These are phyloP conservation scores for Chaetomiaceae sp. DNA, from an alignment of 2,329 filamentous ascomycete species.

Conservation along the genomic window DNA sequence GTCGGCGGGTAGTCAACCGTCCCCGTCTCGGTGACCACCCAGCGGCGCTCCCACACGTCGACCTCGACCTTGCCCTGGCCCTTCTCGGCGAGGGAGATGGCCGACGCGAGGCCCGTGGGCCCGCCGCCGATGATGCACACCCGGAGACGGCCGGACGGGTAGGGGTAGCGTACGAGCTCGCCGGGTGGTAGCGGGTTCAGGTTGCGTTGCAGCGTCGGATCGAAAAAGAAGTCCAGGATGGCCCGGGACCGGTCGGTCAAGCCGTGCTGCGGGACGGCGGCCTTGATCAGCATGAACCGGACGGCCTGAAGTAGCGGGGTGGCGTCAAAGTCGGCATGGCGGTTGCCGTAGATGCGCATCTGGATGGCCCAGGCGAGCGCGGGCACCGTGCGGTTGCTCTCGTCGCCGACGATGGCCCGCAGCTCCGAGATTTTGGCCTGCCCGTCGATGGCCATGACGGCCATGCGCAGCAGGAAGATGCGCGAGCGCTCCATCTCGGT, in stretches of 20 bases:
- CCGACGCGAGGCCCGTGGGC: conserved; percentile 31
- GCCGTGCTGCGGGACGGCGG: conserved; percentile 23
- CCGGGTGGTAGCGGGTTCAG: conserved; percentile 23
- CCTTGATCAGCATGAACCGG: conserved; percentile 34
- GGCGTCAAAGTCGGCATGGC: conserved; percentile 29
- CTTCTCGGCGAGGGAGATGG: conserved; percentile 34
- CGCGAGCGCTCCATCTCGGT: conserved; percentile 30
- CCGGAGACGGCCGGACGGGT: conserved; percentile 28
- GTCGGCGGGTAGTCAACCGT: conserved; percentile 29
- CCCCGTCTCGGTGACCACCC: conserved; percentile 26
- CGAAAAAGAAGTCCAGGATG: conserved; percentile 35
- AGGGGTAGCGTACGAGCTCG: conserved; percentile 26
- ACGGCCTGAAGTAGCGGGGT: conserved; percentile 32
- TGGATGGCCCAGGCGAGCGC: conserved; percentile 30
- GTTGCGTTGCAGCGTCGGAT: conserved; percentile 31
- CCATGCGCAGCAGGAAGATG: conserved; percentile 31
- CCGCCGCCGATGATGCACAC: conserved; percentile 33
- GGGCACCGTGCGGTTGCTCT: conserved; percentile 24
- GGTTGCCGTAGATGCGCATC: conserved; percentile 26
- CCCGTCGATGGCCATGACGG: conserved; percentile 27
- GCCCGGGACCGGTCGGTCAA: conserved; percentile 24
- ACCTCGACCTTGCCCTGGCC: conserved; percentile 31
- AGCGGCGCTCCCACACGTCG: conserved; percentile 34
- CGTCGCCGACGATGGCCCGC: conserved; percentile 29
- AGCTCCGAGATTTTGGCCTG: conserved; percentile 23